These are phyloP conservation scores for Fusarium haematococcum DNA, from an alignment of 2,329 filamentous ascomycete genomes.

Conservation along the genomic window DNA sequence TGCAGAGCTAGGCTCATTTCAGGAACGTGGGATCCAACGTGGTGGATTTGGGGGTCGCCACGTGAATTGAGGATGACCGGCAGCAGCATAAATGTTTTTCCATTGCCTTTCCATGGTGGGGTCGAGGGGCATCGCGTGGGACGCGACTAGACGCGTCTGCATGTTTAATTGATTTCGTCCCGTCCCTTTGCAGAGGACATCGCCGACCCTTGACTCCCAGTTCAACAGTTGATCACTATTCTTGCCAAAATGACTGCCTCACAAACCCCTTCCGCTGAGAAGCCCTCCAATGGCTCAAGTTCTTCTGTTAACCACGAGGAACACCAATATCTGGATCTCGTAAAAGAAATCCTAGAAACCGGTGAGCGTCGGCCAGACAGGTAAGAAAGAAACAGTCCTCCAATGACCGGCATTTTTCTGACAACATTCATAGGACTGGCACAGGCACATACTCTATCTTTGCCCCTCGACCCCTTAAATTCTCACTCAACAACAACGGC, in stretches of 20 bases:
- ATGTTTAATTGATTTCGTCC: constrained; percentile 34
- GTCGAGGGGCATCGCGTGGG: constrained; percentile 10
- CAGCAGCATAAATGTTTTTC: constrained; percentile 13
- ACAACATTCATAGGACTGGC: constrained; percentile 75
- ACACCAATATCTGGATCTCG: constrained; percentile 91
- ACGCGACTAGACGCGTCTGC: constrained; percentile 23
- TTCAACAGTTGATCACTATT: neutral
- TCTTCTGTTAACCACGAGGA: constrained; percentile 75
- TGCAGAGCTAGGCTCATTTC: constrained; percentile 5
- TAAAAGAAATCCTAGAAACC: constrained; percentile 82
- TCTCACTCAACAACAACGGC: constrained; percentile 76
- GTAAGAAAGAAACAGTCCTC: constrained; percentile 54
- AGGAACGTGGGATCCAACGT: neutral
- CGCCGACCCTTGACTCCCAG: neutral
- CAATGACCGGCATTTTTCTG: neutral
- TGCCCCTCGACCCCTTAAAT: constrained; percentile 87
- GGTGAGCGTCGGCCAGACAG: constrained; percentile 93
- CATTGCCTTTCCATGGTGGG: neutral
- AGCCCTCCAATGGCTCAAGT: constrained; percentile 26
- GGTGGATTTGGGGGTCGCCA: neutral
- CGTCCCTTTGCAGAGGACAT: neutral
- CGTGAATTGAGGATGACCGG: neutral
- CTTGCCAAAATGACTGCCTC: constrained; percentile 33
- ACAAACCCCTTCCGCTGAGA: constrained; percentile 10
- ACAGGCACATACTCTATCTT: constrained; percentile 94